Conservation (phyloP, 371 early-diverging fungal species). For the Mucor lusitanicus region DNA sequence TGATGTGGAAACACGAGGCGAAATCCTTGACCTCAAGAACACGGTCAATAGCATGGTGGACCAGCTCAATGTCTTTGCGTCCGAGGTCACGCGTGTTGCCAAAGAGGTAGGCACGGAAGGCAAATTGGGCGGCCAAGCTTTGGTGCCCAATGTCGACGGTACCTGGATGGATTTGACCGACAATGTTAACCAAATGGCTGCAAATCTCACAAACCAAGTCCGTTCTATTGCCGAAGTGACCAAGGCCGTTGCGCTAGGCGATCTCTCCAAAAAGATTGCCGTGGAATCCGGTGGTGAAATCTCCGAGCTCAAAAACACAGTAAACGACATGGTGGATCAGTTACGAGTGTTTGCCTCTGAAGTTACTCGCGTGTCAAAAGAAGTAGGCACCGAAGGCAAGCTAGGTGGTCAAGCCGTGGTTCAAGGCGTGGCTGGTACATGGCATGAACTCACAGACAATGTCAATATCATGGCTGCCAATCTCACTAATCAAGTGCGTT, state of each 20-base stretch:
- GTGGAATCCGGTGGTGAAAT: constrained; percentile 41
- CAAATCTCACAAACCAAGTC: constrained; percentile 60
- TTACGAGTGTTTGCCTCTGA: constrained; percentile 42
- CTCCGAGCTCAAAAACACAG: constrained; percentile 32
- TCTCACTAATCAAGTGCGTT: constrained; percentile 52
- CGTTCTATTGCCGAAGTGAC: constrained; percentile 55
- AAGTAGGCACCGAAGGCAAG: constrained; percentile 57
- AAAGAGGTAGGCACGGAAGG: constrained; percentile 61
- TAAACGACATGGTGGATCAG: constrained; percentile 54
- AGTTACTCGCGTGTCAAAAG: constrained; percentile 42
- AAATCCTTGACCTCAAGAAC: constrained; percentile 39
- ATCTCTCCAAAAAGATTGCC: constrained; percentile 42
- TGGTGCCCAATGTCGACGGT: constrained; percentile 52
- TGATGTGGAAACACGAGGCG: constrained; percentile 31
- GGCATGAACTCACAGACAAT: constrained; percentile 53
- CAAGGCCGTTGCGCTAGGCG: constrained; percentile 56
- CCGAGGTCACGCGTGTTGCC: constrained; percentile 52
- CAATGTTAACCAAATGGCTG: constrained; percentile 61
- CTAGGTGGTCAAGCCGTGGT: constrained; percentile 43
- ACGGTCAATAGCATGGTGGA: constrained; percentile 52
- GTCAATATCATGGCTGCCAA: constrained; percentile 55
- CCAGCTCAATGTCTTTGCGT: constrained; percentile 39
- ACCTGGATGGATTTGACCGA: constrained; percentile 66
- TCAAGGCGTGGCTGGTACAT: constrained; percentile 49
- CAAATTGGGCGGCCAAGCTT: constrained; percentile 46